Evolutionary conservation across 192 early-diverging fungal species (phyloP), one percentile per base, ranked within the genome.

Genomic region (Gryganskiella cystojenkinii): DNA sequence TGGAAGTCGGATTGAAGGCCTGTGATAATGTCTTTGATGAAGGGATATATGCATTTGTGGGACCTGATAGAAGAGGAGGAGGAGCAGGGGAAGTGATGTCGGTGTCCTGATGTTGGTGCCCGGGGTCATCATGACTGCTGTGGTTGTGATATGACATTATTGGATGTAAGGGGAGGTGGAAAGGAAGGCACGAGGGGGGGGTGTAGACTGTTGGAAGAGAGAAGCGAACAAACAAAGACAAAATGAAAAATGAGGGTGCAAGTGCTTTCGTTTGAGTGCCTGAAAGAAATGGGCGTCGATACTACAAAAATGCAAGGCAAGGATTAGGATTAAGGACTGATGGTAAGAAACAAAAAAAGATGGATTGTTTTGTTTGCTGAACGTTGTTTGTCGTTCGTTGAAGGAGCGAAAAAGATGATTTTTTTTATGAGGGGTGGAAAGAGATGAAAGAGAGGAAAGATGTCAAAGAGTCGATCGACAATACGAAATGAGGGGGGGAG

Each of bases 11-110:
- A n/a, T n/a, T n/a, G 34, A 57, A 31, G 37, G 45, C 19, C 13
- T 62, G 61, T 17, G 56, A n/a, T 52, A 47, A 31, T 28, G 64
- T 49, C 50, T 76, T 76, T 19, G 60, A 63, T 8, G 64, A 31
- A 43, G 72, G 60, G 25, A 57, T 56, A 22, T 76, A 76, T 28
- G 72, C 72, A 30, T 64, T 57, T 4, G 65, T 68, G 46, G 72
- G n/a, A n/a, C n/a, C n/a, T n/a, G n/a, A n/a, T n/a, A n/a, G n/a
- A n/a, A n/a, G n/a, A n/a, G n/a, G n/a, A n/a, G n/a, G n/a, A n/a
- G n/a, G 72, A 2, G 71, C 60, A 19, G 63, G 47, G 10, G 52
- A 28, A 4, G 40, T 28, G 13, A 52, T 27, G 15, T 11, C 4
- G 0, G 47, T 34, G 45, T 56, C 70, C 45, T 71, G 70, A 11